Conservation (phyloP, 176 grass and related monocot species). For the Phyllostachys edulis region DNA sequence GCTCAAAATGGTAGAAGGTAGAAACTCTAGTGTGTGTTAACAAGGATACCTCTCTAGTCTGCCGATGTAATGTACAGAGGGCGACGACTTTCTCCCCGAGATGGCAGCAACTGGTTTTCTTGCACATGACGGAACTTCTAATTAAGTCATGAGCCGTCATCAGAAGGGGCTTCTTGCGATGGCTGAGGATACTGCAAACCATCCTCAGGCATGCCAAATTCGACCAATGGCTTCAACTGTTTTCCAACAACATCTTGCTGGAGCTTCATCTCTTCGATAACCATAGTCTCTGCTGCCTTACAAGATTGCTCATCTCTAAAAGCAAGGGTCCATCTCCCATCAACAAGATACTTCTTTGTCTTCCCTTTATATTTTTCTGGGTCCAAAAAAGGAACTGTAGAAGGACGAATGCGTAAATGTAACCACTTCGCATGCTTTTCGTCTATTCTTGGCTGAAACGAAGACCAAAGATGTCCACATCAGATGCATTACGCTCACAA, state of each 20-base stretch:
- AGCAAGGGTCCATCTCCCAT: constrained; percentile 96
- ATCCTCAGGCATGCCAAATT: constrained; percentile 53
- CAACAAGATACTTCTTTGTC: constrained; percentile 77
- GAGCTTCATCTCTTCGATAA: constrained; percentile 64
- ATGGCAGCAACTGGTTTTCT: constrained; percentile 16
- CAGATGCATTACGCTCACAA: constrained; percentile 12
- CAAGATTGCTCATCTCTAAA: constrained; percentile 77
- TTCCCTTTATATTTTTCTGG: constrained; percentile 55
- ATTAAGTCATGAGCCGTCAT: constrained; percentile 38
- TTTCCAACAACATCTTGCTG: constrained; percentile 52
- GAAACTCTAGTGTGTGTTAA: constrained; percentile 56
- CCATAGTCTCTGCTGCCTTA: constrained; percentile 66
- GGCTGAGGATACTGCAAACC: constrained; percentile 30
- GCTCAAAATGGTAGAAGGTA: constrained; percentile 40
- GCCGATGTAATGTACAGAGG: constrained; percentile 48
- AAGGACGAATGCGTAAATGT: constrained; percentile 86
- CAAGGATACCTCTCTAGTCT: constrained; percentile 33
- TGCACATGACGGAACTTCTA: constrained; percentile 18
- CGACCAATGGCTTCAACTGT: constrained; percentile 61
- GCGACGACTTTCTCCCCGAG: background rate
- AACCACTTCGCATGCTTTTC: constrained; percentile 81
- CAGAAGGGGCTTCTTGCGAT: constrained; percentile 16
- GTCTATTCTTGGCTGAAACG: constrained; percentile 85
- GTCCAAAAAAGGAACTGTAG: constrained; percentile 80
- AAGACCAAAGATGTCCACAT: constrained; percentile 23